phyloP scores from a whole-genome alignment of 2,329 filamentous ascomycete genomes.

The Ophiostoma populinum region DNA sequence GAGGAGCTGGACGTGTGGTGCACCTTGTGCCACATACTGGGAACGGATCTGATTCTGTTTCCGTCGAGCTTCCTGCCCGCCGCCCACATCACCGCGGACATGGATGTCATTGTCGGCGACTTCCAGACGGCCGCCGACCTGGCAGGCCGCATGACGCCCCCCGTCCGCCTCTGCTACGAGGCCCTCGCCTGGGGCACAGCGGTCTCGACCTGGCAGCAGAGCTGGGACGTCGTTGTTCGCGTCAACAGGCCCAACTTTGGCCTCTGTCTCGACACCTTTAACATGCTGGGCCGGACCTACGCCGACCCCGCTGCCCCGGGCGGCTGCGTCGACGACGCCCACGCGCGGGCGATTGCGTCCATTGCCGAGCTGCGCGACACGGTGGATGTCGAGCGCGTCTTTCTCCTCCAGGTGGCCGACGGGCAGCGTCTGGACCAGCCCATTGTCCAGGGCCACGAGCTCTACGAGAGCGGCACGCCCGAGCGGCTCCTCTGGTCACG shows the following conservation, averaged over 20 bases:
- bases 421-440: slow-evolving; percentile 27
- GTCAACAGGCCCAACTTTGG: slow-evolving; percentile 42
- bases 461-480: slow-evolving; percentile 31
- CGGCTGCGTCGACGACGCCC: slow-evolving; percentile 27
- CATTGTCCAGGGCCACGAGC: slow-evolving; percentile 34
- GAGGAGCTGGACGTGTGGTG: slow-evolving; percentile 43
- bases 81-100: slow-evolving; percentile 16
- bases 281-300: slow-evolving; percentile 39
- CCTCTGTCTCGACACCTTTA: slow-evolving; percentile 45
- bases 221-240: slow-evolving; percentile 35
- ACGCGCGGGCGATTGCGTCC: slow-evolving; percentile 26
- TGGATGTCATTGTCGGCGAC: slow-evolving; percentile 33
- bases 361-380: slow-evolving; percentile 25
- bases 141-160: slow-evolving; percentile 33
- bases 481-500: slow-evolving; percentile 45
- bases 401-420: slow-evolving; percentile 47
- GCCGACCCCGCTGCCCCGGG: slow-evolving; percentile 32
- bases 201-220: slow-evolving; percentile 39
- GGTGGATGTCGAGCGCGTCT: slow-evolving; percentile 36
- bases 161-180: slow-evolving; percentile 42
- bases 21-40: slow-evolving; percentile 31
- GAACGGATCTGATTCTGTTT: slow-evolving; percentile 46
- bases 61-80: slow-evolving; percentile 37
- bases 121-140: slow-evolving; percentile 36
- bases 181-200: slow-evolving; percentile 42